Evolutionary conservation across 352 stramenopile genomes (phyloP).

Genomic region (Globisporangium mamillatum): DNA sequence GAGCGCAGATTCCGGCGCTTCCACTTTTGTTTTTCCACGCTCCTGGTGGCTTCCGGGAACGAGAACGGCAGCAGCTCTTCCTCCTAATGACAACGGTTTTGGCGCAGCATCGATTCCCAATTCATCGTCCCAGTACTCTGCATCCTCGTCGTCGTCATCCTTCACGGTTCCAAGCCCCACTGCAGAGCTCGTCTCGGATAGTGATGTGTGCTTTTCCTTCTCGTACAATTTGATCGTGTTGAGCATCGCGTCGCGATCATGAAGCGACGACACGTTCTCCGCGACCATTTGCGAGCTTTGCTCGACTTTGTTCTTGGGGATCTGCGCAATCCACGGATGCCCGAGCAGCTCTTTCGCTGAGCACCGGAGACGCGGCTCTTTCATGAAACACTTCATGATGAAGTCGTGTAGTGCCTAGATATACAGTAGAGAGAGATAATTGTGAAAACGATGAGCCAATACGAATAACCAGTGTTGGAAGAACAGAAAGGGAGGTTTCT

Average conservation of each 20-base stretch:
- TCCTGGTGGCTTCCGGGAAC: background rate
- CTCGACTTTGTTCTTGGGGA: constrained; percentile 85
- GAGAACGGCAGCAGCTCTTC: background rate
- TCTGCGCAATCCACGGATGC: constrained; percentile 90
- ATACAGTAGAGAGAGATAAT: background rate
- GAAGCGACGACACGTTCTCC: constrained; percentile 69
- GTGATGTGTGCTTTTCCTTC: constrained; percentile 31
- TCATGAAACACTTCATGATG: constrained; percentile 92
- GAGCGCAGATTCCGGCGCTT: constrained; percentile 11
- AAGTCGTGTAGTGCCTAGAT: constrained; percentile 87
- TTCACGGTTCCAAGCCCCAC: background rate
- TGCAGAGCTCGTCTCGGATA: background rate
- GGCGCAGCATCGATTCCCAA: constrained; percentile 55
- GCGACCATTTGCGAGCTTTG: constrained; percentile 82
- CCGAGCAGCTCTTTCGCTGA: constrained; percentile 83
- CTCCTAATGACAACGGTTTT: constrained; percentile 26
- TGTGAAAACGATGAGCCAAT: too few species aligned
- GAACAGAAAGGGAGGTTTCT: background rate
- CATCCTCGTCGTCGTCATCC: constrained; percentile 29
- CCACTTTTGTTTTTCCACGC: constrained; percentile 8
- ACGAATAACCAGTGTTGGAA: too few species aligned
- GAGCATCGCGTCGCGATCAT: constrained; percentile 75
- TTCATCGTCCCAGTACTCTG: constrained; percentile 85
- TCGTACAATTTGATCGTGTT: constrained; percentile 88
- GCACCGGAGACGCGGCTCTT: constrained; percentile 79